Evolutionary conservation across 306 rosid genomes (phyloP).

Genomic region (Inga laurina): DNA sequence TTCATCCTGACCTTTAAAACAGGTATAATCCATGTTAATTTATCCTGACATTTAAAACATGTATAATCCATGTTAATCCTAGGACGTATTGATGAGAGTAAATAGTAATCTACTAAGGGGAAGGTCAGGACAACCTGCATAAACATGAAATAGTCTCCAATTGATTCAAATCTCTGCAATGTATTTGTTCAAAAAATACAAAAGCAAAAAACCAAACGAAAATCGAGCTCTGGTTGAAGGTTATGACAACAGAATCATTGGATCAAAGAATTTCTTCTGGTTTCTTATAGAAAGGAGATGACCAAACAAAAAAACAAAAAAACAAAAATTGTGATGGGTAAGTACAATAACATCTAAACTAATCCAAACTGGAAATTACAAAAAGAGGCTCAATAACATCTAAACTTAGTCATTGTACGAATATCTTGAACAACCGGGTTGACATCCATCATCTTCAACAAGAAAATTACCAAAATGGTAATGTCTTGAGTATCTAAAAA

Average conservation of each 20-base stretch:
- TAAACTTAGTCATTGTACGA: conserved; percentile 11
- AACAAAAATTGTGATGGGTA: not conserved
- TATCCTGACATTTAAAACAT: no score
- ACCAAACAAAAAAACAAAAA: not conserved
- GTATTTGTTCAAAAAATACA: not conserved
- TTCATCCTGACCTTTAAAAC: no score
- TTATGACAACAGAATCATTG: not conserved
- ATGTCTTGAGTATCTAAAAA: not conserved
- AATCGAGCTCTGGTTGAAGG: not conserved
- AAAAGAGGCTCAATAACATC: not conserved
- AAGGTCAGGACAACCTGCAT: not conserved
- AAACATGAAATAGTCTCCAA: not conserved
- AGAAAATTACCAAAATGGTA: not conserved
- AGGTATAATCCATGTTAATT: no score
- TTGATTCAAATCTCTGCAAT: not conserved
- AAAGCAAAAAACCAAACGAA: not conserved
- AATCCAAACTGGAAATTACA: not conserved
- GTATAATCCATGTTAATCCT: no score
- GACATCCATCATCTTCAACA: not conserved
- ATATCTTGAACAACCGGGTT: conserved; percentile 9
- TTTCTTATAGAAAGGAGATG: not conserved
- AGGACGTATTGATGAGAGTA: not conserved
- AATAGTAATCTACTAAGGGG: not conserved
- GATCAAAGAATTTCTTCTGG: not conserved
- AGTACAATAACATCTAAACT: not conserved